phyloP scores from a whole-genome alignment of 495 filamentous ascomycete species.

The Lasiosphaeriaceae sp. region DNA sequence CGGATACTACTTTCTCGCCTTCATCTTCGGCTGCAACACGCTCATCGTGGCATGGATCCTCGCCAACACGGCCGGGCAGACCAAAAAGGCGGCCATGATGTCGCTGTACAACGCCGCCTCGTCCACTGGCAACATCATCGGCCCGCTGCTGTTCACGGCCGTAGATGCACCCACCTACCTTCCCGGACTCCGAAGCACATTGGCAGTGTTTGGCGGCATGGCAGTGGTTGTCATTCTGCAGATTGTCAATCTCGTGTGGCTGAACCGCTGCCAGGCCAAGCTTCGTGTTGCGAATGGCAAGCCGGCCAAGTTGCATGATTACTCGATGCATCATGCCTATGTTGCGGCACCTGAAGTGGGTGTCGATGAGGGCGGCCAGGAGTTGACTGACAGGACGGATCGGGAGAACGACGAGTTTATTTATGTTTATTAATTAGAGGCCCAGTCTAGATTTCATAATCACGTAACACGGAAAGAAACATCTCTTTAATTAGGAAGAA shows the following conservation, averaged over 20 bases:
- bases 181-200: slow-evolving; percentile 50
- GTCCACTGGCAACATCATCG: slow-evolving; percentile 63
- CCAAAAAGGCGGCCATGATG: slow-evolving; percentile 60
- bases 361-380: slow-evolving; percentile 28
- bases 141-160: slow-evolving; percentile 60
- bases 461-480: too few relatives aligned
- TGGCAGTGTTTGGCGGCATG: slow-evolving; percentile 56
- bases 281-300: slow-evolving; percentile 56
- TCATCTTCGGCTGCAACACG: slow-evolving; percentile 54
- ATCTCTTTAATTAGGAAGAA: too few relatives aligned
- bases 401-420: slow-evolving; percentile 65
- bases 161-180: slow-evolving; percentile 58
- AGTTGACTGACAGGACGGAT: slow-evolving; percentile 56
- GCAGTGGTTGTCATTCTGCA: slow-evolving; percentile 48
- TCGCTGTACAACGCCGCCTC: slow-evolving; percentile 59
- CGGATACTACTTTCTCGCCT: slow-evolving; percentile 60
- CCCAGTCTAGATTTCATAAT: too few relatives aligned
- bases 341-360: slow-evolving; percentile 11
- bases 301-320: slow-evolving; percentile 50
- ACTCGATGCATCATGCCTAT: slow-evolving; percentile 48
- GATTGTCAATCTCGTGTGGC: slow-evolving; percentile 44
- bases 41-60: slow-evolving; percentile 47
- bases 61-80: slow-evolving; percentile 66
- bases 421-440: slow-evolving; percentile 61
- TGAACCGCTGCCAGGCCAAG: slow-evolving; percentile 52